phyloP scores from a whole-genome alignment of 2,329 filamentous ascomycete genomes.

The Cryphonectria japonica region DNA sequence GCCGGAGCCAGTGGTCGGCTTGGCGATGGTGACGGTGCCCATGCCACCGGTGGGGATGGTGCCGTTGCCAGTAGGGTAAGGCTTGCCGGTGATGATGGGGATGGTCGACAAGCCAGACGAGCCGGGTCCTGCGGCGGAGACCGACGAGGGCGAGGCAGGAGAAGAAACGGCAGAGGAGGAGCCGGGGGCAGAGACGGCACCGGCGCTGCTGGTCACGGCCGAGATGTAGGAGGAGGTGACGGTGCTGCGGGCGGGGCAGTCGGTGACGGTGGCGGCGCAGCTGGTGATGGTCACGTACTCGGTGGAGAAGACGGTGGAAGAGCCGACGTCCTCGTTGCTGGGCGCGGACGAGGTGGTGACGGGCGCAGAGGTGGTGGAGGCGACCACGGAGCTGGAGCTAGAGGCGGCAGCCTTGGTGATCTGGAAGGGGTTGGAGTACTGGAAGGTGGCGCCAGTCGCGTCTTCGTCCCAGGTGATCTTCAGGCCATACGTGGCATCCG shows the following conservation, averaged over 20 bases:
- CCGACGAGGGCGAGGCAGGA: slow-evolving; percentile 37
- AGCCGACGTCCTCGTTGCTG: slow-evolving; percentile 31
- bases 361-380: slow-evolving; percentile 32
- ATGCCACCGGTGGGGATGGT: slow-evolving; percentile 11
- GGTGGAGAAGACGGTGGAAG: slow-evolving; percentile 58
- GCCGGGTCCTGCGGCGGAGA: neutral
- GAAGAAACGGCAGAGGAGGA: slow-evolving; percentile 48
- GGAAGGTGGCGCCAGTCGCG: slow-evolving; percentile 53
- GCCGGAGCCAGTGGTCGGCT: slow-evolving; percentile 31
- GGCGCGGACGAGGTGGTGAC: slow-evolving; percentile 49
- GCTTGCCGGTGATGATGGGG: slow-evolving; percentile 34
- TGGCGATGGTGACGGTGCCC: slow-evolving; percentile 26
- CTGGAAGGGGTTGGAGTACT: slow-evolving; percentile 67
- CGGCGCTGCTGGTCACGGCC: slow-evolving; percentile 55
- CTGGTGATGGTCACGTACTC: slow-evolving; percentile 65
- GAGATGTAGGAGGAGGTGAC: slow-evolving; percentile 41
- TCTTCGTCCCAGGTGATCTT: slow-evolving; percentile 51
- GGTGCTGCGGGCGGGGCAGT: slow-evolving; percentile 50
- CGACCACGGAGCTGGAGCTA: slow-evolving; percentile 26
- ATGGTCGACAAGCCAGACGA: slow-evolving; percentile 32
- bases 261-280: slow-evolving; percentile 56
- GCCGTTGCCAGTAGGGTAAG: slow-evolving; percentile 27
- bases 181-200: slow-evolving; percentile 18
- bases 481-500: slow-evolving; percentile 59
- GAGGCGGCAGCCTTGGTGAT: slow-evolving; percentile 43